Base-by-base conservation (phyloP, 441 rosid genomes). In the Syzygium malaccense region DNA sequence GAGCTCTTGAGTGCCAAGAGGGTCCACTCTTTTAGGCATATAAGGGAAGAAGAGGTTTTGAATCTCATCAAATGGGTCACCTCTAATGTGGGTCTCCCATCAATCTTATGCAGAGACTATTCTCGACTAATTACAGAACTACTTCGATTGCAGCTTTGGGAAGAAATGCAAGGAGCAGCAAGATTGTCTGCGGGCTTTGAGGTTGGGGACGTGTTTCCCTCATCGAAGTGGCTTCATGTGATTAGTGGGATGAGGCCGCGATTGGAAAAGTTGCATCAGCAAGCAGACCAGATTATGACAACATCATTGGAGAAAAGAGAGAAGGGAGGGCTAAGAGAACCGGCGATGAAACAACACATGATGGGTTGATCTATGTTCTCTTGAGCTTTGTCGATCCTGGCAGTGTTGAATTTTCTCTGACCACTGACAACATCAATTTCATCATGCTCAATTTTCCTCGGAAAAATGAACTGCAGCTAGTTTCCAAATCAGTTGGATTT, bases 311-410 rank as follows among this genome's bases (percentile, higher is more conserved):
- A 32, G 71, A 49, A 45, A 14, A 64, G 2, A 25, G 57, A 14
- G 11, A 89, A 48, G 55, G 55, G 30, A 7, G 60, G 86, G n/a
- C n/a, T 15, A 14, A 41, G 83, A 23, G 86, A 88, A 28, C 71
- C 37, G 33, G 13, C 4, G 33, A 28, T 48, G 86, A 30, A 17
- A 23, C 86, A 57, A 10, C 23, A 71, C 68, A 20, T 25, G 86
- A 89, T 53, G 92, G 91, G 88, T 87, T 88, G 49, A 55, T 91
- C 19, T 83, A 92, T 78, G 91, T 88, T 75, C 87, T 91, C 75
- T 85, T 92, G 45, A 89, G 45, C 13, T 80, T 87, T 48, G 71
- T 80, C 30, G 33, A 80, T 28, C 62, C 62, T 19, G 84, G 86
- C 13, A 71, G 64, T 10, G 37, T 15, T 1, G 75, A 88, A 33